These are phyloP conservation scores for Oidiodendron maius DNA, from an alignment of 495 filamentous ascomycete genomes.

Conservation along the genomic window DNA sequence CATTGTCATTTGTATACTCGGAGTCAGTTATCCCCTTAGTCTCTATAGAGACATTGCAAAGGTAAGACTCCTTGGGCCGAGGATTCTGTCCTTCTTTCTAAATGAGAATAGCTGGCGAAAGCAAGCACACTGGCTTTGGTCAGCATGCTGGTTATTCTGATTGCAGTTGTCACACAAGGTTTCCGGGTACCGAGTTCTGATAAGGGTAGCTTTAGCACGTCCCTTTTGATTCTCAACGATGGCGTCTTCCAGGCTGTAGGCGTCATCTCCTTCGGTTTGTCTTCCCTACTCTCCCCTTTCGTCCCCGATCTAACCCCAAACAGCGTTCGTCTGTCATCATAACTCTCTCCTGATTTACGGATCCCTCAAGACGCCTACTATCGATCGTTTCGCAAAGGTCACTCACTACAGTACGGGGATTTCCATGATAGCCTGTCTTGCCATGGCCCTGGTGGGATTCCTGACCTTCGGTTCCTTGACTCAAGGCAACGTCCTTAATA, in stretches of 20 bases:
- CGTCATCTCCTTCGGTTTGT: constrained; percentile 90
- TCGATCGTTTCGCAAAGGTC: constrained; percentile 86
- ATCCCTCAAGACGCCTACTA: constrained; percentile 85
- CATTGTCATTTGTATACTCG: constrained; percentile 78
- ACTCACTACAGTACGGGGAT: constrained; percentile 89
- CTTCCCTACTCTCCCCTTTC: not conserved
- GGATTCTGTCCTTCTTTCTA: no score
- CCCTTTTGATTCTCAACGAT: constrained; percentile 65
- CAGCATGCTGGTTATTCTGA: constrained; percentile 84
- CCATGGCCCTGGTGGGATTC: constrained; percentile 86
- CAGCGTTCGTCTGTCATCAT: constrained; percentile 90
- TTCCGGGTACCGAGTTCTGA: constrained; percentile 61
- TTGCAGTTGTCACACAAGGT: constrained; percentile 85
- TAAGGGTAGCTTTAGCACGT: constrained; percentile 59
- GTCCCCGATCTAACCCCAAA: constrained; percentile 1
- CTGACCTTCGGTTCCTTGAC: constrained; percentile 89
- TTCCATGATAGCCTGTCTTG: constrained; percentile 81
- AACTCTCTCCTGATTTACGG: constrained; percentile 97
- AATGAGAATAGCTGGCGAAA: constrained; percentile 71
- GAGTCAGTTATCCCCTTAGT: constrained; percentile 86
- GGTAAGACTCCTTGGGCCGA: constrained; percentile 40
- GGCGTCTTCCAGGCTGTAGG: constrained; percentile 94
- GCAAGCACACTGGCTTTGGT: constrained; percentile 85
- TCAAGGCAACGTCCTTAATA: constrained; percentile 93
- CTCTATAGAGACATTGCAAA: constrained; percentile 97